Conservation (phyloP, 2,329 filamentous ascomycete genomes). For the Sphaerulina vaccinii region DNA sequence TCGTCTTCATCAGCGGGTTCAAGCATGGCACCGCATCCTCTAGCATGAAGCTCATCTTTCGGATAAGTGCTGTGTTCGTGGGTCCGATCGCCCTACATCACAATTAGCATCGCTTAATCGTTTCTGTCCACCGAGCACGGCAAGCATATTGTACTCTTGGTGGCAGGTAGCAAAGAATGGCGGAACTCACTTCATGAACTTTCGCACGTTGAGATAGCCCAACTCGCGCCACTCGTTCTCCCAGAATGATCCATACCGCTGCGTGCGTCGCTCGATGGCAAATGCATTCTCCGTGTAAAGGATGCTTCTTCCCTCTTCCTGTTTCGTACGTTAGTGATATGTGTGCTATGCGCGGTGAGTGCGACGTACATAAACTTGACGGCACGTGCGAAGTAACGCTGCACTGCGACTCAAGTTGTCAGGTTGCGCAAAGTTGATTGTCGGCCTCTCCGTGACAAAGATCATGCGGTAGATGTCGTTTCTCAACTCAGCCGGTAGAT, state of each 20-base stretch:
- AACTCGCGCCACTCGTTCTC: conserved; percentile 41
- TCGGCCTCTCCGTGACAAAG: conserved; percentile 38
- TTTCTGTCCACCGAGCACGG: background rate
- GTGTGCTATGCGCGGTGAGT: background rate
- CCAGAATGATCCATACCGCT: conserved; percentile 41
- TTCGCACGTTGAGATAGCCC: conserved; percentile 38
- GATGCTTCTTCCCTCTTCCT: conserved; percentile 47
- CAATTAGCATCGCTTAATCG: background rate
- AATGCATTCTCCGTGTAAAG: conserved; percentile 54
- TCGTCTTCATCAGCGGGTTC: conserved; percentile 39
- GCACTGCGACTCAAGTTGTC: conserved; percentile 43
- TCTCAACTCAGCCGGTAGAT: conserved; percentile 46
- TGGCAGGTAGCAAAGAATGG: background rate
- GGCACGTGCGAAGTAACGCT: conserved; percentile 49
- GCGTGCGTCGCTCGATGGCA: conserved; percentile 43
- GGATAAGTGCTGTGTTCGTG: conserved; percentile 48
- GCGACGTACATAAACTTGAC: conserved; percentile 37
- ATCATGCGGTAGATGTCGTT: conserved; percentile 49
- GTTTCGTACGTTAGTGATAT: conserved; percentile 24
- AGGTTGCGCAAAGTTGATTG: conserved; percentile 40
- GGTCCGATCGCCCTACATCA: conserved; percentile 42
- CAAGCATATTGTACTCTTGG: background rate
- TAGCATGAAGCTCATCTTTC: conserved; percentile 46
- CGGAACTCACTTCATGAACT: conserved; percentile 40
- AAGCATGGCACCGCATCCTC: conserved; percentile 47